Evolutionary conservation across 768 basidiomycete genomes (phyloP).

Genomic region (Boletus speciosus): DNA sequence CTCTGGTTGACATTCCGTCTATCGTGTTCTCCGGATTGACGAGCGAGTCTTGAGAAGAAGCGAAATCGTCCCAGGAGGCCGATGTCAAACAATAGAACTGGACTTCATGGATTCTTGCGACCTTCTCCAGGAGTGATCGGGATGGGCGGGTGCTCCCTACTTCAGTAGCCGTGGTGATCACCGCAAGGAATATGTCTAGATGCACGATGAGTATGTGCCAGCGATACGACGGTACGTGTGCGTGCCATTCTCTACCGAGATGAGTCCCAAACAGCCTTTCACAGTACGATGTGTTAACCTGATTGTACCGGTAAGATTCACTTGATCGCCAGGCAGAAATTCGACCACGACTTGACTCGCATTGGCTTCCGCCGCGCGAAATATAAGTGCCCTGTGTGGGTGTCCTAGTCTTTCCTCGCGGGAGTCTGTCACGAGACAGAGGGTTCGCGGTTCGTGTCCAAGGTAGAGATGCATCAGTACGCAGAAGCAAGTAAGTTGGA

Average conservation of each 20-base stretch:
- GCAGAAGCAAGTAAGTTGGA: neutral
- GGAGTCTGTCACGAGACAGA: slow-evolving; percentile 69
- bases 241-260: slow-evolving; percentile 68
- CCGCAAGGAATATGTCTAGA: slow-evolving; percentile 80
- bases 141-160: slow-evolving; percentile 69
- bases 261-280: slow-evolving; percentile 82
- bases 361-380: slow-evolving; percentile 55
- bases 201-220: slow-evolving; percentile 2
- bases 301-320: slow-evolving; percentile 62
- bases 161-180: slow-evolving; percentile 73
- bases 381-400: slow-evolving; percentile 63
- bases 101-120: slow-evolving; percentile 84
- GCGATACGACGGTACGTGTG: slow-evolving; percentile 1
- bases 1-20: slow-evolving; percentile 43
- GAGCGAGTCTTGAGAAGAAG: slow-evolving; percentile 48
- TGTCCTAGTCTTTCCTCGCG: slow-evolving; percentile 62
- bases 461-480: slow-evolving; percentile 73
- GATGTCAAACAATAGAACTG: slow-evolving; percentile 86
- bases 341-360: slow-evolving; percentile 78
- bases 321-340: slow-evolving; percentile 69
- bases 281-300: slow-evolving; percentile 68
- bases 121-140: slow-evolving; percentile 54
- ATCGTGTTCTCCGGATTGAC: slow-evolving; percentile 51
- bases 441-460: slow-evolving; percentile 58
- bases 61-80: slow-evolving; percentile 77